Percentiles rank a stretch among this genome's conserved stretches.
phyloP scores from a whole-genome alignment of 2,329 filamentous ascomycete genomes.

The Arthrobotrys conoides region DNA sequence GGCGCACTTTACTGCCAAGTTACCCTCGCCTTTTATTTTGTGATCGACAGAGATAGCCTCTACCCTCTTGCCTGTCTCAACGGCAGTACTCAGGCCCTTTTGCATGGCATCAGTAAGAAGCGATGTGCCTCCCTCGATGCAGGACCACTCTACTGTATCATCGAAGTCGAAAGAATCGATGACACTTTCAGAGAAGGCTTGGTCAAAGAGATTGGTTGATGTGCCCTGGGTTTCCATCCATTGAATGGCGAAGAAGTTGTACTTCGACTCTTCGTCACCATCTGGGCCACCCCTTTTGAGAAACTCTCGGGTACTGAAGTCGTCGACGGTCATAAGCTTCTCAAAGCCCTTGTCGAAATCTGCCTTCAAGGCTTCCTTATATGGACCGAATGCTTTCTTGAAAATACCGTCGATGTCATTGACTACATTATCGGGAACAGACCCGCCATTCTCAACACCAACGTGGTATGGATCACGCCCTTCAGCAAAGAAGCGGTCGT shows the following conservation, averaged over 20 bases:
- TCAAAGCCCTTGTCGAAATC: constrained; percentile 42
- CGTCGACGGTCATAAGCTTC: constrained; percentile 38
- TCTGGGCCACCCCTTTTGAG: constrained; percentile 56
- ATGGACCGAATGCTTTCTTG: constrained; percentile 2
- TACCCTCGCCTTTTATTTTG: no score
- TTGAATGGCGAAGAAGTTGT: constrained; percentile 56
- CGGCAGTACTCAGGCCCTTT: constrained; percentile 4
- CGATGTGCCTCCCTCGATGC: constrained; percentile 23
- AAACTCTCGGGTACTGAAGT: constrained; percentile 63
- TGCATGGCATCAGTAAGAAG: no score
- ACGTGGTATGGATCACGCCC: background rate
- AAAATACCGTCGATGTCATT: constrained; percentile 2
- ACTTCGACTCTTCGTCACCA: constrained; percentile 1
- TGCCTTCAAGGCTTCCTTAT: constrained; percentile 18
- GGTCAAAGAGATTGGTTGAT: constrained; percentile 17
- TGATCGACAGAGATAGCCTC: no score
- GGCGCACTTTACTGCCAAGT: no score
- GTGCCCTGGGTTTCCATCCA: constrained; percentile 29
- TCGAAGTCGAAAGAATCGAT: constrained; percentile 32
- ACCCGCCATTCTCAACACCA: constrained; percentile 11
- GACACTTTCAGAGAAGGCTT: constrained; percentile 2
- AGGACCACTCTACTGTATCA: constrained; percentile 6
- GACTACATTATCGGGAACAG: constrained; percentile 39
- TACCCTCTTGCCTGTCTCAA: no score
- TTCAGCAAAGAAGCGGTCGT: constrained; percentile 8